Evolutionary conservation across 345 rosid species (phyloP).

Genomic region (Triadica sebifera): DNA sequence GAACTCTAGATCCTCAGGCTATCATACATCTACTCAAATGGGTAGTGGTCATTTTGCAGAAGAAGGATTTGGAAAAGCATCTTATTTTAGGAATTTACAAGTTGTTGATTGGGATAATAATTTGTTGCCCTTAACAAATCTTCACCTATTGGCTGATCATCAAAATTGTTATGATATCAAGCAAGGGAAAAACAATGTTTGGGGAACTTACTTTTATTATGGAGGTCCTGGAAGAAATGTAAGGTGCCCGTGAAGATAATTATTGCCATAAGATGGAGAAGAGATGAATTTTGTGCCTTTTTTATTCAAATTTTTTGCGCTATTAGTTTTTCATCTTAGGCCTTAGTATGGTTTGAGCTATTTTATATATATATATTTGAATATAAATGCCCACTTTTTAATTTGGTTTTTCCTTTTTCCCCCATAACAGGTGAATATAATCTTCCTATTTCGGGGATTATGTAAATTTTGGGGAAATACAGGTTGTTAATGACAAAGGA

Average conservation of each 20-base stretch:
- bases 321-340: neutral
- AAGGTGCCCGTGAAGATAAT: slow-evolving; percentile 22
- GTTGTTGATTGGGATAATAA: slow-evolving; percentile 38
- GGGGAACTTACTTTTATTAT: slow-evolving; percentile 38
- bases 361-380: slow-evolving; percentile 16
- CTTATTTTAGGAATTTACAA: slow-evolving; percentile 33
- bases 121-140: slow-evolving; percentile 29
- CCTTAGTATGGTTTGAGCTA: slow-evolving; percentile 13
- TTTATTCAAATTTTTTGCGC: neutral
- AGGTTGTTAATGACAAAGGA: slow-evolving; percentile 32
- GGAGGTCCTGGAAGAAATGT: slow-evolving; percentile 41
- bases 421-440: slow-evolving; percentile 21
- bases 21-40: slow-evolving; percentile 35
- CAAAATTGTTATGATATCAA: slow-evolving; percentile 31
- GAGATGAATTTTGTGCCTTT: too few species aligned
- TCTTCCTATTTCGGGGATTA: slow-evolving; percentile 24
- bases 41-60: slow-evolving; percentile 36
- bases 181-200: slow-evolving; percentile 26
- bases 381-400: neutral
- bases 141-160: slow-evolving; percentile 32
- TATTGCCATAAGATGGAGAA: neutral
- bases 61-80: slow-evolving; percentile 36
- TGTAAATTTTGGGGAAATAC: slow-evolving; percentile 40
- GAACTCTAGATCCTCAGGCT: slow-evolving; percentile 29
- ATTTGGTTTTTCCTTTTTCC: slow-evolving; percentile 6